Evolutionary conservation across 2,329 filamentous ascomycete genomes (phyloP), one percentile per base, ranked within the genome.

Genomic region (Clonostachys byssicola): DNA sequence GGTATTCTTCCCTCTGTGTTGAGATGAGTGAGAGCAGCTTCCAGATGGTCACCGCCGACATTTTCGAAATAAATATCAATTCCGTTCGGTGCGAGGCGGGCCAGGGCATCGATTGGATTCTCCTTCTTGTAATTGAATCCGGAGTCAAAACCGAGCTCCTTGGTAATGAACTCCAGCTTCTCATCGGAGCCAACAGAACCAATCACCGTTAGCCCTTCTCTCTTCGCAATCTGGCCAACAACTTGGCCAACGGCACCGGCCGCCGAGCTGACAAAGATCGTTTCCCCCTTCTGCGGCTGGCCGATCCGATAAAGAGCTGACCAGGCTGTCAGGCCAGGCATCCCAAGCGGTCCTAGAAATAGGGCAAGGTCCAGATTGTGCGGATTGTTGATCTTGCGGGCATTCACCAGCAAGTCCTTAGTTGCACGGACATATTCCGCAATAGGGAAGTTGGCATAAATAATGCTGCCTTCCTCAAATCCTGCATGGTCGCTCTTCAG

Each of bases 51-150:
- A 6, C 74, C 75, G 12, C 75, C 76, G 5, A 80, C 75, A 47
- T 78, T 79, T 52, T 79, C 75, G 49, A 68, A 79, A 62, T 77
- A 77, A 17, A 78, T 89, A 59, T 95, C 89, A 51, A 95, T 78
- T 5, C 89, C 89, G 12, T 90, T 66, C 1, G 89, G 88, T 1
- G 87, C 87, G 16, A 94, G 75, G 49, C 87, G 77, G 53, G 73
- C 67, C 47, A 95, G 74, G 0, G 88, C 89, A 12, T 85, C 84
- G 1, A 67, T 60, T 0, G 88, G 78, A 55, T 77, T 80, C 71
- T 94, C 88, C 55, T 81, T 91, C 78, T 94, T 92, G 77, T 95
- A 95, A 75, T 95, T 94, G 72, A 92, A 94, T 9, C 84, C 89
- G 14, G 54, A 69, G 47, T 80, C 75, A 54, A 74, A 79, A 9